Percentiles rank a stretch among this genome's conserved stretches.
Conservation (phyloP, 768 basidiomycete genomes). For the Trametes punicea region DNA sequence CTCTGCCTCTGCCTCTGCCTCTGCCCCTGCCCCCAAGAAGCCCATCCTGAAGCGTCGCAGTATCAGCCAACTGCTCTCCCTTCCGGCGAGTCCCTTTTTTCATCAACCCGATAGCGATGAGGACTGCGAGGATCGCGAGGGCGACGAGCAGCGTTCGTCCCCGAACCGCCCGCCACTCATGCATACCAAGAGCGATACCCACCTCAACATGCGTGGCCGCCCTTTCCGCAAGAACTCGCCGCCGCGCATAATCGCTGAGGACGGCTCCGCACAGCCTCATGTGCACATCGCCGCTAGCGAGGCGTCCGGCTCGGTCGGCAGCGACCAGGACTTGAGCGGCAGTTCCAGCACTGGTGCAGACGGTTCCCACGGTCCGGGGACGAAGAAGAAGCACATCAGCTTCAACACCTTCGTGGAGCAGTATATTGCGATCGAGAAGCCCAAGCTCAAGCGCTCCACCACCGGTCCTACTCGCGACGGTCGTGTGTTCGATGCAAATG, state of each 20-base stretch:
- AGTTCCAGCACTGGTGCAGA: slow-evolving; percentile 28
- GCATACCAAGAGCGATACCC: slow-evolving; percentile 88
- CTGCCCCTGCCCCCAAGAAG: slow-evolving; percentile 46
- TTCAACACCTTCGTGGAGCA: slow-evolving; percentile 99
- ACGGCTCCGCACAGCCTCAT: slow-evolving; percentile 16
- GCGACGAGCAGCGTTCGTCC: background rate
- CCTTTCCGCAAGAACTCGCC: slow-evolving; percentile 65
- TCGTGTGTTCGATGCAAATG: slow-evolving; percentile 35
- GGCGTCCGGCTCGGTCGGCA: slow-evolving; percentile 29
- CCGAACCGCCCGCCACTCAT: slow-evolving; percentile 55
- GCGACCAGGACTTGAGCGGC: slow-evolving; percentile 31
- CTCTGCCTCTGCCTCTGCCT: no score
- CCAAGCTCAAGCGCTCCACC: slow-evolving; percentile 36
- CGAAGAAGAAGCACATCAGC: slow-evolving; percentile 84
- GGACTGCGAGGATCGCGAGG: slow-evolving; percentile 5
- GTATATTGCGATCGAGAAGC: slow-evolving; percentile 86
- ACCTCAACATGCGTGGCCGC: slow-evolving; percentile 50
- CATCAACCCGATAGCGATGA: slow-evolving; percentile 19
- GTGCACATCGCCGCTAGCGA: slow-evolving; percentile 23
- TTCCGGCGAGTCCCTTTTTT: slow-evolving; percentile 27
- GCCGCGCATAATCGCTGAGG: slow-evolving; percentile 50
- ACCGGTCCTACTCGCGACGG: slow-evolving; percentile 16
- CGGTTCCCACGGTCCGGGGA: slow-evolving; percentile 22
- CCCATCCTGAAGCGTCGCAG: slow-evolving; percentile 96
- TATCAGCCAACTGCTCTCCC: slow-evolving; percentile 76